Base-by-base conservation (phyloP, 2,329 filamentous ascomycete species). In the Penicillium verrucosum region DNA sequence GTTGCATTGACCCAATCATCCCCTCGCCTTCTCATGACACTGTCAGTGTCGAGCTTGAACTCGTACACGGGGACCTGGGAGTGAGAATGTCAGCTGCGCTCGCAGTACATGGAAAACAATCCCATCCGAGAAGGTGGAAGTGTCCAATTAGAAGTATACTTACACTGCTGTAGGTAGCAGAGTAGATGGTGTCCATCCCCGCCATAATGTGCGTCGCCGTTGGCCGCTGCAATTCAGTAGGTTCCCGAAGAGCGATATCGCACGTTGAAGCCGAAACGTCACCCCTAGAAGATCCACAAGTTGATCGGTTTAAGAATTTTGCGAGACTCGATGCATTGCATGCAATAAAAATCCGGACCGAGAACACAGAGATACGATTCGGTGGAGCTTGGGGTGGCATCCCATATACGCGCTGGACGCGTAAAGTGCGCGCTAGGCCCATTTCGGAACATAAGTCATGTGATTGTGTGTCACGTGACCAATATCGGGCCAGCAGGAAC, bases 1-100 rank as follows among this genome's bases (percentile, higher is more conserved):
- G 94, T 99, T n/a, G 94, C 94, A 80, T 99, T 99, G 78, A 99
- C 94, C 92, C 93, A 99, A 76, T 97, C 87, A 75, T 99, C 94
- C 51, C 86, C 84, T 58, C 93, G 87, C 49, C 94, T 86, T 74
- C 94, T 89, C 94, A 99, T 99, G 63, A 97, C 89, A 89, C 97
- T 91, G 71, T 95, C 91, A 64, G 81, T 82, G 36, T 88, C 90
- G 67, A 96, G 88, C 73, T 95, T 92, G 76, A 86, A 94, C 72
- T 97, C 94, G 73, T 94, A 97, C 11, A 97, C 93, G 36, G 93
- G 93, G 60, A 96, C 92, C 91, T 97, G 69, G 55, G 56, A 55
- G 34, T n/a, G 44, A 34, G 6, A 27, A 37, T 42, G 21, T 56
- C 29, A 56, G 36, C 25, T 34, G 27, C 16, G n/a, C 10, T 30